Conservation (phyloP, 345 rosid genomes). For the Lenwebbia sp. region DNA sequence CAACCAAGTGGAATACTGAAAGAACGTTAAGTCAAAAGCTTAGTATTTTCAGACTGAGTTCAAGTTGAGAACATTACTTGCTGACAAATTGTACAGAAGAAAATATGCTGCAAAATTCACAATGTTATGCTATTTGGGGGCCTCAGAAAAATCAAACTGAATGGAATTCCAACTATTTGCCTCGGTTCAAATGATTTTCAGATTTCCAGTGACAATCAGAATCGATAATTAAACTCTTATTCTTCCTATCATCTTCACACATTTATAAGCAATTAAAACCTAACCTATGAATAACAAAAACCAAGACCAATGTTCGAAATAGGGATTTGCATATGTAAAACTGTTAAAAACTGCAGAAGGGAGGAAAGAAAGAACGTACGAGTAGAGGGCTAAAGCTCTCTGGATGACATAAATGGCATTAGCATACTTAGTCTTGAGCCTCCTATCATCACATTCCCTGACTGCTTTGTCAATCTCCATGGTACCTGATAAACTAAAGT, state of each 20-base stretch:
- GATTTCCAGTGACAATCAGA: background rate
- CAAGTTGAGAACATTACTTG: background rate
- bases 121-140: too few relatives aligned
- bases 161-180: background rate
- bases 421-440: slow-evolving; percentile 88
- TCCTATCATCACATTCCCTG: slow-evolving; percentile 66
- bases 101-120: too few relatives aligned
- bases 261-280: background rate
- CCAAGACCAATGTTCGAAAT: background rate
- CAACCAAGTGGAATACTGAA: background rate
- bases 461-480: slow-evolving; percentile 96
- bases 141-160: background rate
- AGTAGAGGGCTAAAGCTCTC: slow-evolving; percentile 85
- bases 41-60: background rate
- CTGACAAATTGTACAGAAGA: background rate
- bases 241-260: background rate
- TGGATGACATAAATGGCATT: slow-evolving; percentile 81
- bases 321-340: background rate
- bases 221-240: background rate
- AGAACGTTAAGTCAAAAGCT: background rate
- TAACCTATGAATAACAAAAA: background rate
- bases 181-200: background rate
- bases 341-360: background rate
- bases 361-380: slow-evolving; percentile 33
- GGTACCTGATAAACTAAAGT: slow-evolving; percentile 5